A percentile compares a stretch with the other conserved stretches of the same genome.
These are phyloP conservation scores for Suhomyces tanzawaensis DNA, from an alignment of 805 yeast species.

Conservation along the genomic window DNA sequence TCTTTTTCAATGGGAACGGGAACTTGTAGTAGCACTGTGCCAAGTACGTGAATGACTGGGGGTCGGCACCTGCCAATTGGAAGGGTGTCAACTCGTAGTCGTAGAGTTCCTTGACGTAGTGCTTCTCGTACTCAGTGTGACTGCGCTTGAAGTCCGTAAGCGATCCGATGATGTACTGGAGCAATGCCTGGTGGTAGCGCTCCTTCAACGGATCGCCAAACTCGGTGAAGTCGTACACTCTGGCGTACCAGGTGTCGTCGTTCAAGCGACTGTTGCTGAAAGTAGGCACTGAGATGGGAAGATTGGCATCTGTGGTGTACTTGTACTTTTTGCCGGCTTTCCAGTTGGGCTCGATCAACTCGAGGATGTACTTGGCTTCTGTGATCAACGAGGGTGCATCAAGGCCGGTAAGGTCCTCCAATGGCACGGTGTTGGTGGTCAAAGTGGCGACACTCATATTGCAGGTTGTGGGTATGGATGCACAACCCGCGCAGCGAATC, in stretches of 20 bases:
- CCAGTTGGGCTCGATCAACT: conserved; percentile 12
- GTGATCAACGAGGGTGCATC: conserved; percentile 10
- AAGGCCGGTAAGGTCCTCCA: conserved; percentile 12
- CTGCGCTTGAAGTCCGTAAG: conserved; percentile 15
- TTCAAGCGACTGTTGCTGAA: conserved; percentile 11
- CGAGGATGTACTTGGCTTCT: conserved; percentile 12
- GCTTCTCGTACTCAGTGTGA: conserved; percentile 37
- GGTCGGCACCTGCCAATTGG: conserved; percentile 12
- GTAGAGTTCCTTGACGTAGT: conserved; percentile 34
- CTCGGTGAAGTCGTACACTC: conserved; percentile 13
- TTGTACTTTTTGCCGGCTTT: conserved; percentile 11
- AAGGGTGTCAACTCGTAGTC: conserved; percentile 22
- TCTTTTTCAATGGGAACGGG: conserved; percentile 33
- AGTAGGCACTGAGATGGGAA: conserved; percentile 13
- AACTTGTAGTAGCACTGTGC: conserved; percentile 33
- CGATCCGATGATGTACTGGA: conserved; percentile 12
- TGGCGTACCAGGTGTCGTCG: conserved; percentile 13
- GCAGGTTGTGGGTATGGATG: too few relatives aligned
- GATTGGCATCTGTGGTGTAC: conserved; percentile 7
- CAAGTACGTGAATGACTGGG: conserved; percentile 24
- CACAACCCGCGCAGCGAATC: too few relatives aligned
- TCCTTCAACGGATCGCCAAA: conserved; percentile 12
- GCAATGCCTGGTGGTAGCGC: conserved; percentile 9
- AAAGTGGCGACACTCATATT: conserved; percentile 10
- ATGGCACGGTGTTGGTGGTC: conserved; percentile 11